phyloP scores from a whole-genome alignment of 192 early-diverging fungal species.

The Coemansia interrupta region DNA sequence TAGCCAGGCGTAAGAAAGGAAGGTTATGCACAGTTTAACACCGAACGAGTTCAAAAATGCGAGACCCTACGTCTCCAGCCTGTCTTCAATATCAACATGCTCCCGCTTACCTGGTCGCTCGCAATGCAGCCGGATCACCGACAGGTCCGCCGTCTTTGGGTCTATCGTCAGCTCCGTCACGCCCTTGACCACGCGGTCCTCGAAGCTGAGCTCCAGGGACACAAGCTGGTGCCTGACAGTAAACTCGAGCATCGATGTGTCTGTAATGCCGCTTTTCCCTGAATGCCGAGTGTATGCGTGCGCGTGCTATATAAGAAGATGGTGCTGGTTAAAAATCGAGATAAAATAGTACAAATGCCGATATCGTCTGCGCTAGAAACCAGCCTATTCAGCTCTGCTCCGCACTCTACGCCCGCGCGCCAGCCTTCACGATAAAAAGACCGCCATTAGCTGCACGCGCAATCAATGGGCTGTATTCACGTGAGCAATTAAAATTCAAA shows the following conservation, averaged over 20 bases:
- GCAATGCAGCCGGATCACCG: slow-evolving; percentile 34
- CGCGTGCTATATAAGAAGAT: neutral
- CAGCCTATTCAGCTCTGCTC: no score
- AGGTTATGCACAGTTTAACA: neutral
- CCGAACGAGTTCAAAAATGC: neutral
- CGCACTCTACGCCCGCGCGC: no score
- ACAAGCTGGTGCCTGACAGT: slow-evolving; percentile 49
- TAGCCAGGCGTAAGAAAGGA: slow-evolving; percentile 3
- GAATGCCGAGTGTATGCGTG: no score
- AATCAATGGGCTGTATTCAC: no score
- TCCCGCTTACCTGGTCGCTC: slow-evolving; percentile 43
- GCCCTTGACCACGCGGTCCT: slow-evolving; percentile 29
- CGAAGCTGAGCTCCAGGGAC: slow-evolving; percentile 45
- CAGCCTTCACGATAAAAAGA: no score
- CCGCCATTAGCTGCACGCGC: no score
- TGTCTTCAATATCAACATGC: neutral
- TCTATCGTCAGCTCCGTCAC: slow-evolving; percentile 49
- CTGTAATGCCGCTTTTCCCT: no score
- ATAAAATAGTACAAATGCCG: neutral
- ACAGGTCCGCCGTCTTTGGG: slow-evolving; percentile 16
- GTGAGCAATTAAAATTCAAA: no score
- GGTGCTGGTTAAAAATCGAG: neutral
- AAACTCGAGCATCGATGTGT: slow-evolving; percentile 18
- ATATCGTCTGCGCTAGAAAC: no score
- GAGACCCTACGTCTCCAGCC: neutral